phyloP scores from a whole-genome alignment of 495 filamentous ascomycete species.

The Penicillium atrosanguineum region DNA sequence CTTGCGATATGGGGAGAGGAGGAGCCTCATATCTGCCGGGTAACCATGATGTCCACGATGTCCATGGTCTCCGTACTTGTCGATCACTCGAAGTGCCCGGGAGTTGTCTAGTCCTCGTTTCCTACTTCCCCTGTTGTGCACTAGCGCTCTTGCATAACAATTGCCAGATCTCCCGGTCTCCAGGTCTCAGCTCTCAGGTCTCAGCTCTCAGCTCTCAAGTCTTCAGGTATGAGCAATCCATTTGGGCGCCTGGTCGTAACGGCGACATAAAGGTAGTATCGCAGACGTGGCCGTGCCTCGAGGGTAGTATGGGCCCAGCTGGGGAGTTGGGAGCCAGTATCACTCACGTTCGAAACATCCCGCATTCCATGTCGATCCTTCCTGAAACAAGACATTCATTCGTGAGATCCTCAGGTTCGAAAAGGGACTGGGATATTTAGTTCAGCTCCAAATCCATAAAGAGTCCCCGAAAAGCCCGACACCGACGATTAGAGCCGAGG shows the following conservation, averaged over 20 bases:
- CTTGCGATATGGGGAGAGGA: not conserved
- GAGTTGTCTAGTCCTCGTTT: not conserved
- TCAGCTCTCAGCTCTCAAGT: not conserved
- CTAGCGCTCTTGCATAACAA: no score
- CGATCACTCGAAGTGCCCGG: not conserved
- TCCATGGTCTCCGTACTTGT: not conserved
- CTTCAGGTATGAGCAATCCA: not conserved
- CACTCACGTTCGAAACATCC: not conserved
- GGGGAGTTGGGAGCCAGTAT: not conserved
- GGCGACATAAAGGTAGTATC: constrained; percentile 21
- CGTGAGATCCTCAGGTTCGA: not conserved
- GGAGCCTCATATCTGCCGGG: not conserved
- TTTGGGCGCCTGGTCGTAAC: constrained; percentile 11
- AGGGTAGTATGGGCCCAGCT: constrained; percentile 11
- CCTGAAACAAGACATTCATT: constrained; percentile 15
- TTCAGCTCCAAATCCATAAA: constrained; percentile 8
- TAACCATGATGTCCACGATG: not conserved
- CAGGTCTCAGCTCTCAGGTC: not conserved
- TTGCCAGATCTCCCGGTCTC: not conserved
- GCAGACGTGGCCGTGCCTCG: not conserved
- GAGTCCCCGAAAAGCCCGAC: constrained; percentile 12
- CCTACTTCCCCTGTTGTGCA: no score
- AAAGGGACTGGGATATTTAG: not conserved
- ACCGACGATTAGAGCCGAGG: constrained; percentile 27
- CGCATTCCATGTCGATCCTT: constrained; percentile 14